These are phyloP conservation scores for Auricularia sp. DNA, from an alignment of 768 basidiomycete species.

Conservation along the genomic window DNA sequence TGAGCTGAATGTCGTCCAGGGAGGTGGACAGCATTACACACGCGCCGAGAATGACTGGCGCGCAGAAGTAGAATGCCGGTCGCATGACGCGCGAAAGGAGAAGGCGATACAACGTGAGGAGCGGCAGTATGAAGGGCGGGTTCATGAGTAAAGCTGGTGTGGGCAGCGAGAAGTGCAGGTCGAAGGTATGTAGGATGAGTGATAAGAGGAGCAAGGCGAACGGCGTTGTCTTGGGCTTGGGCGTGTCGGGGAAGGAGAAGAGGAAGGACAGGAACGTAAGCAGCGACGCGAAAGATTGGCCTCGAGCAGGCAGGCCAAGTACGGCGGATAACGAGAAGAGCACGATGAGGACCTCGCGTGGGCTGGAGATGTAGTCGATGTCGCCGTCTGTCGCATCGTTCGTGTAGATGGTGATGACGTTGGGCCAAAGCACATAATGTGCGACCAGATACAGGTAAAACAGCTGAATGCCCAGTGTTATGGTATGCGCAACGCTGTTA, in stretches of 20 bases:
- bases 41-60: not conserved
- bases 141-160: not conserved
- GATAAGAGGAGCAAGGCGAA: conserved; percentile 41
- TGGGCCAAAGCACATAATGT: not conserved
- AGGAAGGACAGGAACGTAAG: conserved; percentile 31
- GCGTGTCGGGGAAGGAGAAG: conserved; percentile 32
- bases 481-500: not conserved
- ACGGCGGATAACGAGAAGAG: conserved; percentile 30
- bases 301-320: conserved; percentile 19
- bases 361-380: conserved; percentile 5
- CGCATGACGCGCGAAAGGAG: not conserved
- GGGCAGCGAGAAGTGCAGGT: not conserved
- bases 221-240: conserved; percentile 36
- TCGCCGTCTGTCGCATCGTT: not conserved
- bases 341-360: conserved; percentile 29
- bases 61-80: not conserved
- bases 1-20: conserved; percentile 28
- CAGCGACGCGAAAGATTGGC: conserved; percentile 29
- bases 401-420: not conserved
- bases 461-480: not conserved
- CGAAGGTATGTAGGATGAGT: conserved; percentile 29
- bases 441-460: not conserved
- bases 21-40: conserved; percentile 34
- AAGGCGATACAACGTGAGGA: not conserved
- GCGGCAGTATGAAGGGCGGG: not conserved